Conservation (phyloP, 257 asterid species). For the Mitragyna speciosa region DNA sequence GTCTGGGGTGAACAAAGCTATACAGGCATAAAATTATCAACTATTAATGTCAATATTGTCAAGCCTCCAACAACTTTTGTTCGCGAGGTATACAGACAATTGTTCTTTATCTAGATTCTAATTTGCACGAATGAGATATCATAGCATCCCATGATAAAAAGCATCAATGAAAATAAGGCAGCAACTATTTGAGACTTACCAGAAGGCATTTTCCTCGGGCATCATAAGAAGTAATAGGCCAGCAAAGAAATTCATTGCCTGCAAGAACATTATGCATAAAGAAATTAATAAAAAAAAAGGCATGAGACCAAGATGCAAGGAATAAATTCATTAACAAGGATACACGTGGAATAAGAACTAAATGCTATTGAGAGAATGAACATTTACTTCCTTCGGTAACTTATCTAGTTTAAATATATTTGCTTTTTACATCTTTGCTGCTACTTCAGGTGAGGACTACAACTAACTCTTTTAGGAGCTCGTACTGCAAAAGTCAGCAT, state of each 20-base stretch:
- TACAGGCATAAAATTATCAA: background rate
- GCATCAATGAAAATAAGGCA: slow-evolving; percentile 1
- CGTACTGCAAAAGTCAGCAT: background rate
- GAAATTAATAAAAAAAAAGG: background rate
- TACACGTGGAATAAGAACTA: background rate
- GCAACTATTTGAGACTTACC: slow-evolving; percentile 55
- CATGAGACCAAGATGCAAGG: background rate
- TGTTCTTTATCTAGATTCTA: background rate
- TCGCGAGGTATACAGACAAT: background rate
- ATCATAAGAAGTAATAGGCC: slow-evolving; percentile 89
- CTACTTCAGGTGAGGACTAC: background rate
- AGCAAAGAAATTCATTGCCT: slow-evolving; percentile 97
- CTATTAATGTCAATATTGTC: background rate
- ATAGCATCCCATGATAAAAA: background rate
- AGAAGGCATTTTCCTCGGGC: slow-evolving; percentile 98
- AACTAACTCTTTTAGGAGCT: background rate
- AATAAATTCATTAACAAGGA: background rate
- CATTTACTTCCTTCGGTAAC: background rate
- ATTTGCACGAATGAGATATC: background rate
- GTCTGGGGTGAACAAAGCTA: background rate
- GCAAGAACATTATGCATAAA: slow-evolving; percentile 24
- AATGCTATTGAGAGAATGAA: background rate
- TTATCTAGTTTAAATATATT: background rate
- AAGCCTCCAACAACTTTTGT: background rate
- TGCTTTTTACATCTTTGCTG: background rate